Evolutionary conservation across 2,329 filamentous ascomycete species (phyloP), one percentile per base, ranked within the genome.

Genomic region (Ophiocordyceps robertsii): DNA sequence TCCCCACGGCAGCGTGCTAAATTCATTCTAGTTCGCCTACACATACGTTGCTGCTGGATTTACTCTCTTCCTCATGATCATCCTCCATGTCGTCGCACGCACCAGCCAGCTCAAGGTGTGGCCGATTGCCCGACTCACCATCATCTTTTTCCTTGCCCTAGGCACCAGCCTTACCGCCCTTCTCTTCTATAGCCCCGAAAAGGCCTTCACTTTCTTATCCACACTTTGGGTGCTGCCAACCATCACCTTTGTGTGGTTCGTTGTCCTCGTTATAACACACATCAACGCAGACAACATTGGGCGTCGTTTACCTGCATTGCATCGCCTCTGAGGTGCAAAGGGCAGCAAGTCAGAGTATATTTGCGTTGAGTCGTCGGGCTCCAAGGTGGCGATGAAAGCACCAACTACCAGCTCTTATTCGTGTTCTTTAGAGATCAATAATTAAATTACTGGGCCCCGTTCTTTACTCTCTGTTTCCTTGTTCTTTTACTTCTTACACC

Each of bases 191-290:
- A 46, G 47, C 29, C n/a, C 27, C 3, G 44, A 49, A 6, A 19
- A 38, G 11, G 33, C 45, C 11, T 12, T n/a, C 0, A 39, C 42
- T 3, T 63, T 52, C 40, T 49, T 59, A 29, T 30, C 27, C 11
- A 56, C 50, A 10, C 42, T 53, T 7, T 62, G 57, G 60, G 52
- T 61, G 17, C 40, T 63, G 13, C 58, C 59, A 7, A 53, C 53
- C 3, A 55, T 63, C 29, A 56, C 53, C 10, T 44, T 62, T 29
- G 49, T 67, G 29, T 62, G 56, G 56, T 43, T 57, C 21, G 3
- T 51, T 19, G 51, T 61, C 29, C 51, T 62, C 14, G 12, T 56
- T 24, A 41, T 62, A 29, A 61, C 60, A 2, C 60, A 62, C 21
- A 42, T 60, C 31, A 53, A 39, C 32, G 30, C 33, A 6, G n/a